Conservation (phyloP, 768 basidiomycete genomes). For the Russula brevipes region DNA sequence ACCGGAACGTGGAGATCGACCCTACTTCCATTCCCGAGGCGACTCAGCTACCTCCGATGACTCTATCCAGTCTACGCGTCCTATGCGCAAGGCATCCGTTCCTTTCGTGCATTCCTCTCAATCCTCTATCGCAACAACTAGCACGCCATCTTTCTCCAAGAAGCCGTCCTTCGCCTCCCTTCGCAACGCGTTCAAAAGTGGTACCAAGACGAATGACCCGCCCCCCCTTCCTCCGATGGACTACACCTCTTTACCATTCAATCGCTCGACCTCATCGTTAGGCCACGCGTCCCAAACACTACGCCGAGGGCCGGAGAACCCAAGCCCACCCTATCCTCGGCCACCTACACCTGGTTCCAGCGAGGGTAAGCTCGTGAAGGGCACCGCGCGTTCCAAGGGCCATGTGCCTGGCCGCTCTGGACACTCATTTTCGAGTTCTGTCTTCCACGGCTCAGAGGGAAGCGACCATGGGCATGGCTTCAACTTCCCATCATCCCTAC, state of each 20-base stretch:
- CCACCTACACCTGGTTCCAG: constrained; percentile 57
- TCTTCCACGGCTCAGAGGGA: constrained; percentile 67
- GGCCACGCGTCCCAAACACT: constrained; percentile 41
- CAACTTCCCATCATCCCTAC: constrained; percentile 50
- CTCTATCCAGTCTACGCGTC: constrained; percentile 55
- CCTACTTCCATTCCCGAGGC: constrained; percentile 71
- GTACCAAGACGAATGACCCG: constrained; percentile 48
- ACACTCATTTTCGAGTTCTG: constrained; percentile 72
- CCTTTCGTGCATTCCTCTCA: constrained; percentile 69
- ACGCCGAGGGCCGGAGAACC: constrained; percentile 38
- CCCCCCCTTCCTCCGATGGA: constrained; percentile 77
- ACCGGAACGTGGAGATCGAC: constrained; percentile 45
- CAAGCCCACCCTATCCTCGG: constrained; percentile 51
- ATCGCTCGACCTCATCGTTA: constrained; percentile 74
- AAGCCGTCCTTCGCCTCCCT: constrained; percentile 84
- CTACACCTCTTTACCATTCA: constrained; percentile 67
- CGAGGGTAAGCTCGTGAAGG: constrained; percentile 37
- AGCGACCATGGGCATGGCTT: constrained; percentile 56
- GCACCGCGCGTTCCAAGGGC: constrained; percentile 45
- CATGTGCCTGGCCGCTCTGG: constrained; percentile 65
- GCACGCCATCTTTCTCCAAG: constrained; percentile 56
- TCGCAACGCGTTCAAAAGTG: constrained; percentile 78
- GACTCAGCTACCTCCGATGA: constrained; percentile 78
- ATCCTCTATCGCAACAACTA: constrained; percentile 50
- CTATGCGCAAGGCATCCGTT: constrained; percentile 38